Conservation (phyloP, 257 asterid species). For the Solanum rostratum region DNA sequence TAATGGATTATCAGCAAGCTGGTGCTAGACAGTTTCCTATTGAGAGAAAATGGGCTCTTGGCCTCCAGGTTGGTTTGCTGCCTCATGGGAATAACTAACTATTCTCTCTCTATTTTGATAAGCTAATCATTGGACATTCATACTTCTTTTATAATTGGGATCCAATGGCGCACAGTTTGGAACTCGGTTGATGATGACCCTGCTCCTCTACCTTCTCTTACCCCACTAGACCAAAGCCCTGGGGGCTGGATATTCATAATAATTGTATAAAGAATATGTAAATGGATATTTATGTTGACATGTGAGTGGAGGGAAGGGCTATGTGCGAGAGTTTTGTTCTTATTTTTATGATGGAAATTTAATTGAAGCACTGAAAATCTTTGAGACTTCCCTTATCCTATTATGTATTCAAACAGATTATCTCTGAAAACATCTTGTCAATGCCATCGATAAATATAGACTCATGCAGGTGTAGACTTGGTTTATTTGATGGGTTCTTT, state of each 20-base stretch:
- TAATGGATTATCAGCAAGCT: constrained; percentile 45
- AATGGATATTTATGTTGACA: not conserved
- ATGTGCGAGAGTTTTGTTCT: not conserved
- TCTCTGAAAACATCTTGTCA: not conserved
- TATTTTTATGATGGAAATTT: not conserved
- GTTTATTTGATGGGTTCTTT: not conserved
- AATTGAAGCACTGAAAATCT: not conserved
- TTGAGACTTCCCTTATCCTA: not conserved
- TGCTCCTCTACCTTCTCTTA: not conserved
- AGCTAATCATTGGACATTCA: not conserved
- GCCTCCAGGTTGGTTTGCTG: constrained; percentile 67
- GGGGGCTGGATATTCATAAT: not conserved
- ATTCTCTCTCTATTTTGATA: not conserved
- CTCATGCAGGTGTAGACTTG: not conserved
- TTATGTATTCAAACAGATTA: not conserved
- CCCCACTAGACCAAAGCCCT: not conserved
- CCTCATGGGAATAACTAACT: not conserved
- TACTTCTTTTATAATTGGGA: not conserved
- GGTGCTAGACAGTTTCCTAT: constrained; percentile 50
- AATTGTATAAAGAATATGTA: not conserved
- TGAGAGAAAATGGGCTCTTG: constrained; percentile 93
- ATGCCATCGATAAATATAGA: not conserved
- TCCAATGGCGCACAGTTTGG: not conserved
- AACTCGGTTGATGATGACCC: not conserved
- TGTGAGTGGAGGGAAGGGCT: not conserved